Evolutionary conservation across 192 early-diverging fungal species (phyloP).

Genomic region (Coemansia sp.): DNA sequence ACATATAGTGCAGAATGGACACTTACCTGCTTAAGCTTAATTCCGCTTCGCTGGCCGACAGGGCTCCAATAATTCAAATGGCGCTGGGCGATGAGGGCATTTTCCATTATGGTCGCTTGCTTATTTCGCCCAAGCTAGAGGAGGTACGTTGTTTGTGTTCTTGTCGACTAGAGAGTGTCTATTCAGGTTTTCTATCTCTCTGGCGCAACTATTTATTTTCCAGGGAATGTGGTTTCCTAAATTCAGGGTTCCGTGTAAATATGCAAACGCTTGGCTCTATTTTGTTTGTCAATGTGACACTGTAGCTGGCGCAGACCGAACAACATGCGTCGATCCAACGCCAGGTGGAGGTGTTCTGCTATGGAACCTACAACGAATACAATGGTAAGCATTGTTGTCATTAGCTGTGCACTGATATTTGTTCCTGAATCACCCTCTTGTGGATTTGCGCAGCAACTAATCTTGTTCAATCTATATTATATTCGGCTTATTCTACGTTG

Average conservation of each 20-base stretch:
- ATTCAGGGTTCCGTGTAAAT: not conserved
- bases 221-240: not conserved
- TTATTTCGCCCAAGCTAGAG: slow-evolving; percentile 27
- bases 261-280: not conserved
- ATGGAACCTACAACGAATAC: slow-evolving; percentile 33
- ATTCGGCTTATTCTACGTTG: not conserved
- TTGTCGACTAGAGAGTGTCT: not conserved
- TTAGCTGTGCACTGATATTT: not conserved
- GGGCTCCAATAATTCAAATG: slow-evolving; percentile 19
- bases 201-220: not conserved
- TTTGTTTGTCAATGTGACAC: not conserved
- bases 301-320: slow-evolving; percentile 30
- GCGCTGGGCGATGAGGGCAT: slow-evolving; percentile 29
- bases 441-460: not conserved
- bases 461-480: not conserved
- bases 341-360: slow-evolving; percentile 40
- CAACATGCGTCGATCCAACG: slow-evolving; percentile 25
- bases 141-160: slow-evolving; percentile 17
- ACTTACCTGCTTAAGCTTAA: slow-evolving; percentile 15
- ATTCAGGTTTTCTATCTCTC: not conserved
- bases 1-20: slow-evolving; percentile 22
- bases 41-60: slow-evolving; percentile 9
- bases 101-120: slow-evolving; percentile 42
- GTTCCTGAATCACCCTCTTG: not conserved
- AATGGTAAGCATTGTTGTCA: slow-evolving; percentile 16